Evolutionary conservation across 2,329 filamentous ascomycete genomes (phyloP).

Genomic region (Zymoseptoria brevis): DNA sequence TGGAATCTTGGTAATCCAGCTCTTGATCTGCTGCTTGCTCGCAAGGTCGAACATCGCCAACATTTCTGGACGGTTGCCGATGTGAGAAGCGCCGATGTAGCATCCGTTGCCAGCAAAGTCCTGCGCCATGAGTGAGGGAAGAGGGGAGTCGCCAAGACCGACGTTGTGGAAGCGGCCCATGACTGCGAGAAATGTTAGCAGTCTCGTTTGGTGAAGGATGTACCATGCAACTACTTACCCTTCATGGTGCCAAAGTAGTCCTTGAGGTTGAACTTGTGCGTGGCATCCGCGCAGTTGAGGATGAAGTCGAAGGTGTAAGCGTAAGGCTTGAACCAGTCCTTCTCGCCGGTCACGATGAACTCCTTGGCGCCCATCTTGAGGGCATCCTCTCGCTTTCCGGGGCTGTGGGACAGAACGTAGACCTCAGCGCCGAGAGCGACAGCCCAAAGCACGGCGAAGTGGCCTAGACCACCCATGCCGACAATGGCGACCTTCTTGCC

Average conservation of each 20-base stretch:
- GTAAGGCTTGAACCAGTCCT: constrained; percentile 51
- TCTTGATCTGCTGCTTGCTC: constrained; percentile 44
- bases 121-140: constrained; percentile 55
- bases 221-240: constrained; percentile 3
- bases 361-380: constrained; percentile 52
- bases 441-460: constrained; percentile 44
- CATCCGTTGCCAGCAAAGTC: constrained; percentile 65
- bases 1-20: constrained; percentile 57
- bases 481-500: constrained; percentile 74
- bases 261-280: constrained; percentile 54
- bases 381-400: constrained; percentile 53
- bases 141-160: constrained; percentile 67
- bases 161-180: constrained; percentile 74
- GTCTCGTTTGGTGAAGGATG: neutral
- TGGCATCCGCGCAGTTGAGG: constrained; percentile 64
- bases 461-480: constrained; percentile 48
- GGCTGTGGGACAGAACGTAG: constrained; percentile 53
- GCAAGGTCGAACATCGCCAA: constrained; percentile 45
- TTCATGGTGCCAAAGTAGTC: constrained; percentile 73
- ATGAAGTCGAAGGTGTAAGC: constrained; percentile 64
- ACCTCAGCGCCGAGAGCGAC: constrained; percentile 52
- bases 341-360: constrained; percentile 50
- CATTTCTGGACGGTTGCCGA: constrained; percentile 43
- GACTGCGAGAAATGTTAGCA: constrained; percentile 34
- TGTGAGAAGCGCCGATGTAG: constrained; percentile 45